phyloP scores from a whole-genome alignment of 768 basidiomycete species.

The Serendipita sp. region DNA sequence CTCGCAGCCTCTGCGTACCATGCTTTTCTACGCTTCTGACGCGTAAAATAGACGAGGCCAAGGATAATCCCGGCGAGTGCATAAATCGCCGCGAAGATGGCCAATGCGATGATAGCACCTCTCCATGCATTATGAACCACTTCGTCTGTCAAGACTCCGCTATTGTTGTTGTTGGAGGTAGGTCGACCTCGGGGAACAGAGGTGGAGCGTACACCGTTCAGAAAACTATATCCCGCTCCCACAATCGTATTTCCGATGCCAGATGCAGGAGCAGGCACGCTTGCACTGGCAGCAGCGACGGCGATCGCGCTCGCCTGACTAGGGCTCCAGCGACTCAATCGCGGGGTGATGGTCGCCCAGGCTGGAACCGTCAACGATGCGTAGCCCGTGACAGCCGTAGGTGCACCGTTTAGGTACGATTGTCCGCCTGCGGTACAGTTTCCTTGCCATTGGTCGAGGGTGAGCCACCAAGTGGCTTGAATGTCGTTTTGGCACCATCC shows the following conservation, averaged over 20 bases:
- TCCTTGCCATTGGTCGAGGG: neutral
- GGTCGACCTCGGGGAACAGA: neutral
- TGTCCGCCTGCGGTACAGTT: neutral
- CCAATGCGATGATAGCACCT: neutral
- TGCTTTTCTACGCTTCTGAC: constrained; percentile 2
- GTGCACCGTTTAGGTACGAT: no score
- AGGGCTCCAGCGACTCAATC: neutral
- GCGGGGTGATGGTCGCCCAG: neutral
- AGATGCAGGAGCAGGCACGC: neutral
- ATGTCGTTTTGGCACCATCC: neutral
- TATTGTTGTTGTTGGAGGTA: neutral
- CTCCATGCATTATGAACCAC: neutral
- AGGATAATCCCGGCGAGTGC: neutral
- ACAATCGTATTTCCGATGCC: neutral
- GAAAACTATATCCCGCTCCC: neutral
- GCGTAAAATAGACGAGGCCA: neutral
- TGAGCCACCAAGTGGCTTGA: neutral
- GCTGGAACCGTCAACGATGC: neutral
- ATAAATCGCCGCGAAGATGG: neutral
- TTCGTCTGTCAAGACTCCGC: neutral
- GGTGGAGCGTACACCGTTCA: neutral
- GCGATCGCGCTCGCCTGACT: neutral
- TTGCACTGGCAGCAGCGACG: neutral
- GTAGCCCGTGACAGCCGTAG: neutral
- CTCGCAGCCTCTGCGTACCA: neutral